A percentile compares a stretch with the other conserved stretches of the same genome.
phyloP scores from a whole-genome alignment of 768 basidiomycete species.

The Phanerochaete carnosa region DNA sequence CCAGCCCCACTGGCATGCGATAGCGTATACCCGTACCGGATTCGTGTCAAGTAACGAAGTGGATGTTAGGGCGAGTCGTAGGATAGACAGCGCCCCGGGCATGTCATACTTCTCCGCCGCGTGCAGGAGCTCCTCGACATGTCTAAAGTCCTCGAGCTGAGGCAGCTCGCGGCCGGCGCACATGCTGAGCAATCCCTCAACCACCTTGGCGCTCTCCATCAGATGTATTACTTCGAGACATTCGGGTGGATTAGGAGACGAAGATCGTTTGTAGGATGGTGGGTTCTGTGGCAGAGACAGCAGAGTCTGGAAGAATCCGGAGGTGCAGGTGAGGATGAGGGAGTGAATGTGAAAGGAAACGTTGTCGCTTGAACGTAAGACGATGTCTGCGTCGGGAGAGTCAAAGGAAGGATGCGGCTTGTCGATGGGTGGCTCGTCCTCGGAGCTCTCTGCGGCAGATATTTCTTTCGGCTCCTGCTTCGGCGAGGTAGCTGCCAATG shows the following conservation, averaged over 20 bases:
- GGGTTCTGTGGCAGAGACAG: conserved; percentile 18
- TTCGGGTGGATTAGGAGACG: neutral
- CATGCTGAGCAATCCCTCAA: conserved; percentile 39
- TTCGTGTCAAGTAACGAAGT: conserved; percentile 37
- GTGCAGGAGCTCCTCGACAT: conserved; percentile 36
- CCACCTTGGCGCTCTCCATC: conserved; percentile 33
- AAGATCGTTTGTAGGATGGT: neutral
- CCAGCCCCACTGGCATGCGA: conserved; percentile 44
- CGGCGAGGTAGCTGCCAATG: neutral
- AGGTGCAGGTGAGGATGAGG: conserved; percentile 19
- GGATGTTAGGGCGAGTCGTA: conserved; percentile 39
- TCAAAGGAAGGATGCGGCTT: conserved; percentile 14
- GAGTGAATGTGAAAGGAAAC: conserved; percentile 22
- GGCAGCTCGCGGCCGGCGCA: conserved; percentile 39
- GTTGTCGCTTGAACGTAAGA: conserved; percentile 18
- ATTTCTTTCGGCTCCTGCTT: neutral
- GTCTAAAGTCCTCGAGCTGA: conserved; percentile 37
- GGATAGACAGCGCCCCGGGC: conserved; percentile 39
- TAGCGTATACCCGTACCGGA: conserved; percentile 45
- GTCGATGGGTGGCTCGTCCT: neutral
- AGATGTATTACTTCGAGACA: conserved; percentile 21
- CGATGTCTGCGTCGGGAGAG: conserved; percentile 16
- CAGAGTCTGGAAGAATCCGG: conserved; percentile 28
- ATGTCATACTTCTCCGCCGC: conserved; percentile 47
- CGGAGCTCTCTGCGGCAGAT: neutral